These are phyloP conservation scores for Nosema granulosis DNA, from an alignment of 371 early-diverging fungal genomes.

Conservation along the genomic window DNA sequence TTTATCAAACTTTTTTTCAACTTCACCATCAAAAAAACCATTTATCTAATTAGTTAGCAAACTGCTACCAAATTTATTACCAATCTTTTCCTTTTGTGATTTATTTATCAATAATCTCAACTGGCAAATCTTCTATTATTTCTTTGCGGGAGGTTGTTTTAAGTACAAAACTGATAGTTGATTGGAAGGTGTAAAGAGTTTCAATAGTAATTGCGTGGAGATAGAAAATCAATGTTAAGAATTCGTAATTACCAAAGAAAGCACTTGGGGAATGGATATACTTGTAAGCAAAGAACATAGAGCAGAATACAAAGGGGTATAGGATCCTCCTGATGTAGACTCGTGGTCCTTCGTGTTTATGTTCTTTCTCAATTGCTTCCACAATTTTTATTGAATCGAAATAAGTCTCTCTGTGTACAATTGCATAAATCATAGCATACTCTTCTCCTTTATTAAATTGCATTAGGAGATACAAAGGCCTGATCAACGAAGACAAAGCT, in stretches of 20 bases:
- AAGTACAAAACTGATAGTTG: neutral
- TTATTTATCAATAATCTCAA: too few relatives aligned
- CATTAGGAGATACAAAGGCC: neutral
- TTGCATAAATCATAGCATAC: slow-evolving; percentile 1
- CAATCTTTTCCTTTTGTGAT: too few relatives aligned
- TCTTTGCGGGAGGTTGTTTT: neutral
- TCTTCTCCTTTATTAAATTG: neutral
- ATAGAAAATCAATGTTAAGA: neutral
- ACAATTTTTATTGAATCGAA: neutral
- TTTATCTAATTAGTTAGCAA: too few relatives aligned
- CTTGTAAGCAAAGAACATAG: neutral
- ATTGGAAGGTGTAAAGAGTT: neutral
- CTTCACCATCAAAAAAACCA: too few relatives aligned
- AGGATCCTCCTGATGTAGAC: neutral
- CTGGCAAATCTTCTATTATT: neutral
- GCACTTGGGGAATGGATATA: neutral
- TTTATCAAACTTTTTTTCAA: too few relatives aligned
- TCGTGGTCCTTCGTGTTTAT: neutral
- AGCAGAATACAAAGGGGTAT: neutral
- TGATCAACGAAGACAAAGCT: neutral
- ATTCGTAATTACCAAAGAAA: neutral
- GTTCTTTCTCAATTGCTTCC: neutral
- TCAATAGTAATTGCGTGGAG: slow-evolving; percentile 6
- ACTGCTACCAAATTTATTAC: too few relatives aligned
- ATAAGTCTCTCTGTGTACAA: neutral